These are phyloP conservation scores for Solanum paucissectum DNA, from an alignment of 257 asterid genomes.

Conservation along the genomic window DNA sequence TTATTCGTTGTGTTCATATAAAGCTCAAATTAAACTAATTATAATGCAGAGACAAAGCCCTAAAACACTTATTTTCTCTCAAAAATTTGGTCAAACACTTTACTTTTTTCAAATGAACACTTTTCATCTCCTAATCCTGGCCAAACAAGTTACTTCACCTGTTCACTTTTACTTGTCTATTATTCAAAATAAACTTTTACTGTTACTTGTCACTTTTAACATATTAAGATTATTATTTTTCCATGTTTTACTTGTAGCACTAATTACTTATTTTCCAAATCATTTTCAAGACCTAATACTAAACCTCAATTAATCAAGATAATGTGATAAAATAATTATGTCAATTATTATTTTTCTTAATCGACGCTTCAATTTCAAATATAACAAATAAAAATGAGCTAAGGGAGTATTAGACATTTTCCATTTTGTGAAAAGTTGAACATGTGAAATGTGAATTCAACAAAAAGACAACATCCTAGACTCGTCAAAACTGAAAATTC, in stretches of 20 bases:
- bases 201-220: neutral
- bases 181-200: no score
- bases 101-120: no score
- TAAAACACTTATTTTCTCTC: neutral
- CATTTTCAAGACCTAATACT: no score
- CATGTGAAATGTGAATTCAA: neutral
- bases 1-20: neutral
- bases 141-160: accelerated
- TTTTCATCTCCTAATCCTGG: neutral
- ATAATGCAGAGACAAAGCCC: neutral
- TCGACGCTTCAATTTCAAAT: no score
- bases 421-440: neutral
- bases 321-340: no score
- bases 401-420: neutral
- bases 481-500: neutral
- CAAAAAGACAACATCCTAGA: neutral
- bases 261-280: no score
- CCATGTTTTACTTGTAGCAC: neutral
- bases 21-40: neutral
- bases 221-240: no score
- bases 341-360: no score
- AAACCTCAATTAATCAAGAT: no score
- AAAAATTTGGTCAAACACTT: no score
- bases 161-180: neutral
- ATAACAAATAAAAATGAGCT: no score